phyloP scores from a whole-genome alignment of 1,284 basidiomycete genomes.

The Moesziomyces globuligerus region DNA sequence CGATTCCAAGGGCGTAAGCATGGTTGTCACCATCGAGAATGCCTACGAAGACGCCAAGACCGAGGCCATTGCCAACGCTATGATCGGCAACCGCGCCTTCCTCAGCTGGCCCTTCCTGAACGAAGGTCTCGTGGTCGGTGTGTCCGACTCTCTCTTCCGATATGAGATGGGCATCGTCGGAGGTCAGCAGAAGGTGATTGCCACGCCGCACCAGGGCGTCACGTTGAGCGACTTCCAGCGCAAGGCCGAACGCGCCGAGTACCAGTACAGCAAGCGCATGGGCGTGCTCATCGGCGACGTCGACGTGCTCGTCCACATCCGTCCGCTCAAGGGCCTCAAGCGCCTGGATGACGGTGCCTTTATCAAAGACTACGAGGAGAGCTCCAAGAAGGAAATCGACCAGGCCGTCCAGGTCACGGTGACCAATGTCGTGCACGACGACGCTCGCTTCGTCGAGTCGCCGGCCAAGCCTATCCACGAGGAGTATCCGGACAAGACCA shows the following conservation, averaged over 20 bases:
- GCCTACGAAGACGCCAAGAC: slow-evolving; percentile 73
- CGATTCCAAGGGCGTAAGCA: slow-evolving; percentile 89
- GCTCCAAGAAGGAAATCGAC: slow-evolving; percentile 79
- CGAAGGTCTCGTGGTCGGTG: slow-evolving; percentile 85
- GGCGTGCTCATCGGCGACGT: slow-evolving; percentile 86
- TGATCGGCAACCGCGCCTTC: slow-evolving; percentile 77
- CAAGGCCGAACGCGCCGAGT: slow-evolving; percentile 73
- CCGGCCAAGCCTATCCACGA: slow-evolving; percentile 82
- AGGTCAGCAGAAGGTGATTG: slow-evolving; percentile 45
- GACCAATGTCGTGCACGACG: slow-evolving; percentile 54
- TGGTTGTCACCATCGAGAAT: slow-evolving; percentile 87
- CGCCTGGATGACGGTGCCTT: slow-evolving; percentile 87
- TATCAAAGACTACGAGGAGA: slow-evolving; percentile 90
- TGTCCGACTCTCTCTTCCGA: slow-evolving; percentile 88
- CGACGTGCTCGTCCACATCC: slow-evolving; percentile 61
- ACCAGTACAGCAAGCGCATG: slow-evolving; percentile 85
- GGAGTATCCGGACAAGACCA: slow-evolving; percentile 89
- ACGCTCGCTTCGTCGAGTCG: slow-evolving; percentile 69
- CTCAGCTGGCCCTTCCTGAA: slow-evolving; percentile 93
- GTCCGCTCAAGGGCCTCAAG: slow-evolving; percentile 77
- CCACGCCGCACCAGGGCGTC: slow-evolving; percentile 45
- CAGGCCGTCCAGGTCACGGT: slow-evolving; percentile 74
- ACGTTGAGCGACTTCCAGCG: slow-evolving; percentile 71
- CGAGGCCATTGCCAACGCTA: slow-evolving; percentile 78
- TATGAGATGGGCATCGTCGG: slow-evolving; percentile 70